Evolutionary conservation across 202 grass and related monocot species (phyloP), one percentile per base, ranked within the genome.

Genomic region (Bolboschoenoplectus hybrid): DNA sequence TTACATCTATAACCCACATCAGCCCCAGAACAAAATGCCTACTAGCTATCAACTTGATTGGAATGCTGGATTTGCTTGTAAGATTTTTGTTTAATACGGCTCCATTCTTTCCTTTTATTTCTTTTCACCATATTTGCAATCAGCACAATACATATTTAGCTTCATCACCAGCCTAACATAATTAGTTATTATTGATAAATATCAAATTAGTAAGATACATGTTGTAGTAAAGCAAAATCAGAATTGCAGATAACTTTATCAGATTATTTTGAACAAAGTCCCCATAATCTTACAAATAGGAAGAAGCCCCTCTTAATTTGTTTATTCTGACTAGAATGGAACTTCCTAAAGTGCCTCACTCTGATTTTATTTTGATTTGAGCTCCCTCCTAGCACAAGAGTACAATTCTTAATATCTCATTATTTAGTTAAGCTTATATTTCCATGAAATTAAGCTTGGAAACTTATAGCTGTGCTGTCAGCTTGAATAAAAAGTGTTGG

Each of bases 21-120:
- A 34, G 65, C n/a, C 71, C 12, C 86, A 88, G 84, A 89, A 86
- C 36, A 38, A 87, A 81, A 89, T 72, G 8, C 92, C 92, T 2
- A 82, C 74, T 84, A 81, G 91, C 64, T 95, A 98, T 61, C 88
- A 89, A 20, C 75, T 89, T 67, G 95, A 98, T 57, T 98, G 95
- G 93, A 74, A 95, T 83, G 90, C 81, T 44, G 88, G 82, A 49
- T 98, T 93, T 80, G 81, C 82, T 39, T 98, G 93, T 95, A 82
- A 89, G 95, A 85, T 85, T 36, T 56, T 14, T 44, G 0, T 19
- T 73, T 2, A 34, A 55, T 3, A 63, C 16, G 34, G 60, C 38
- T 82, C 62, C 70, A 5, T 84, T 73, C 2, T 60, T 39, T 44
- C 56, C 56, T 67, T 17, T 63, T 4, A 16, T 34, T 44, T 19